Conservation (phyloP, 148 eudicot species). For the Diospyros lotus region DNA sequence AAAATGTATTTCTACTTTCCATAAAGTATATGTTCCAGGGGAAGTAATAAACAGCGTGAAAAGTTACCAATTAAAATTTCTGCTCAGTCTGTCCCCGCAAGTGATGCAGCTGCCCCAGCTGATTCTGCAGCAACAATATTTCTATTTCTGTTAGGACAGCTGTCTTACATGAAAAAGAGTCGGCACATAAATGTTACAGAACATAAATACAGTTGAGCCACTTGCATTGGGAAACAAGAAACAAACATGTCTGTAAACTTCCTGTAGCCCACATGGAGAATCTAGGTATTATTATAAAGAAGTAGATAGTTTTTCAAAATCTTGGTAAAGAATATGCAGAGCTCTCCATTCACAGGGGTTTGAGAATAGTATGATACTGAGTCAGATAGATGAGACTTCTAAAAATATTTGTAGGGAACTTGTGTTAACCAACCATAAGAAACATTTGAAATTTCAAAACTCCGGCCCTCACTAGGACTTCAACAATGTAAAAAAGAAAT, state of each 20-base stretch:
- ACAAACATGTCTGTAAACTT: background rate
- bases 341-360: background rate
- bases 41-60: constrained; percentile 8
- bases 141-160: background rate
- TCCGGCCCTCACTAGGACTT: constrained; percentile 1
- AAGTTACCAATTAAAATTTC: constrained; percentile 57
- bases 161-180: background rate
- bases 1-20: background rate
- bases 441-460: background rate
- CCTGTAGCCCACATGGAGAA: background rate
- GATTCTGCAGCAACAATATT: constrained; percentile 39
- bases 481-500: background rate
- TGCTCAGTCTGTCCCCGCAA: constrained; percentile 60
- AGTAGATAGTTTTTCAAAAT: background rate
- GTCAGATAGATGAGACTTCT: background rate
- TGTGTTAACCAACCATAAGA: background rate
- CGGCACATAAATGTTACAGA: background rate
- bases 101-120: constrained; percentile 63
- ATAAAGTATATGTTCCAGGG: background rate
- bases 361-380: background rate
- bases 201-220: constrained; percentile 6
- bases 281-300: background rate
- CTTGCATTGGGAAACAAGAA: constrained; percentile 2
- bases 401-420: background rate
- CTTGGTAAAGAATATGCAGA: background rate